Base-by-base conservation (phyloP, 2,329 filamentous ascomycete genomes). In the Helotiales sp. region DNA sequence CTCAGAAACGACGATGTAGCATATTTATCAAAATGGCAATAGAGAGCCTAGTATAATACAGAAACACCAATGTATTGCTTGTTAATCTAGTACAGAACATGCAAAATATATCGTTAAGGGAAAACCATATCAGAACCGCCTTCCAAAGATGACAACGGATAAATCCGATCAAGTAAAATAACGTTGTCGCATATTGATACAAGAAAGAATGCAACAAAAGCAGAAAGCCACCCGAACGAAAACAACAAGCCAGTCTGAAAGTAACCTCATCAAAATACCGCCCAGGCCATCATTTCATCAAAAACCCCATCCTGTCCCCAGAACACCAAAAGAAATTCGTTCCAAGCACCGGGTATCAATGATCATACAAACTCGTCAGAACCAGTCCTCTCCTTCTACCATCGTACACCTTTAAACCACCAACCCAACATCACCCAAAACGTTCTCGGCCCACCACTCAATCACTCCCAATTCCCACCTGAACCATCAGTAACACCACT, bases 401-500 rank as follows among this genome's bases (percentile, higher is more conserved):
- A 22, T 10, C 17, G 12, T 19, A 5, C 8, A 17, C 6, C 36
- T 19, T 5, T 19, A 2, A 40, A 9, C n/a, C 36, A 40, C 19
- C 7, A 22, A 2, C n/a, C 36, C 3, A 8, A n/a, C n/a, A 15
- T 19, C 8, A 19, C n/a, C 2, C 5, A 5, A 22, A 40, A n/a
- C n/a, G n/a, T n/a, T n/a, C n/a, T n/a, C n/a, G n/a, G n/a, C 36
- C 36, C 19, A 40, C 34, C 34, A 17, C 19, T 40, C 36, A 40
- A 22, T 22, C 42, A 19, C 19, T 6, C 24, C 27, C 24, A 27
- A 24, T 8, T 33, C 53, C 9, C 40, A 9, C 46, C 33, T 9
- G 10, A n/a, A 25, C 40, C 15, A 31, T 57, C 59, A 31, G 33
- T 57, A 19, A 60, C 31, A 2, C 60, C 60, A 53, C 60, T 65